Conservation (phyloP, 2,329 filamentous ascomycete species). For the Esteya vermicola region DNA sequence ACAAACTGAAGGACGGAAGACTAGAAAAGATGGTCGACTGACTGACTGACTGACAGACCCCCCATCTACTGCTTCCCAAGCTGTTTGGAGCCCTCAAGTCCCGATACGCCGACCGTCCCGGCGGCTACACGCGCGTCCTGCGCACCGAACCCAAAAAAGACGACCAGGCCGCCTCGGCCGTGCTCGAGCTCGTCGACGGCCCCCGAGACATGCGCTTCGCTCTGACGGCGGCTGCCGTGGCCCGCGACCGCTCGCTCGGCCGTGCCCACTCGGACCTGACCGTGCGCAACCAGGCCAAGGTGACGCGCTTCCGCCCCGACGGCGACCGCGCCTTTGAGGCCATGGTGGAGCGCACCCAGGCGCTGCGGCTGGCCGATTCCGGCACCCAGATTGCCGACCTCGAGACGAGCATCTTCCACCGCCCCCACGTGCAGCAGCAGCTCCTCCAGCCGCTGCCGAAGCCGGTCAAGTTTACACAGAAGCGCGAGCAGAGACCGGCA, state of each 20-base stretch:
- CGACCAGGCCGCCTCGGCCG: conserved; percentile 80
- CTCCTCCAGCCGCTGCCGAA: too few relatives aligned
- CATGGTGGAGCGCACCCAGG: conserved; percentile 35
- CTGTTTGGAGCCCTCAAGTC: conserved; percentile 71
- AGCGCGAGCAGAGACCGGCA: too few relatives aligned
- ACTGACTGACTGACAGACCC: conserved; percentile 34
- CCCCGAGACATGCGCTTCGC: conserved; percentile 89
- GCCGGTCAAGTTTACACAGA: too few relatives aligned
- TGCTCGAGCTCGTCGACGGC: conserved; percentile 90
- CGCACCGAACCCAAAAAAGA: conserved; percentile 71
- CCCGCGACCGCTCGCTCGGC: conserved; percentile 42
- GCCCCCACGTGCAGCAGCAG: too few relatives aligned
- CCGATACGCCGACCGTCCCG: conserved; percentile 66
- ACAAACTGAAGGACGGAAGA: background rate
- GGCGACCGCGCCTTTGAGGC: conserved; percentile 55
- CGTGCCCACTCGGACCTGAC: conserved; percentile 57
- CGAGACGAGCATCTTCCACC: conserved; percentile 5
- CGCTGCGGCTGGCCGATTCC: conserved; percentile 17
- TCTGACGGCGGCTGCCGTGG: conserved; percentile 77
- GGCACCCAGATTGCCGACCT: conserved; percentile 10
- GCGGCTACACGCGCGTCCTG: conserved; percentile 89
- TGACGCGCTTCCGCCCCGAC: conserved; percentile 56
- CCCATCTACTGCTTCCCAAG: conserved; percentile 61
- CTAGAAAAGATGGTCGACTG: too few relatives aligned
- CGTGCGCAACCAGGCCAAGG: conserved; percentile 65